These are phyloP conservation scores for Petunia axillaris DNA, from an alignment of 257 asterid species.

Conservation along the genomic window DNA sequence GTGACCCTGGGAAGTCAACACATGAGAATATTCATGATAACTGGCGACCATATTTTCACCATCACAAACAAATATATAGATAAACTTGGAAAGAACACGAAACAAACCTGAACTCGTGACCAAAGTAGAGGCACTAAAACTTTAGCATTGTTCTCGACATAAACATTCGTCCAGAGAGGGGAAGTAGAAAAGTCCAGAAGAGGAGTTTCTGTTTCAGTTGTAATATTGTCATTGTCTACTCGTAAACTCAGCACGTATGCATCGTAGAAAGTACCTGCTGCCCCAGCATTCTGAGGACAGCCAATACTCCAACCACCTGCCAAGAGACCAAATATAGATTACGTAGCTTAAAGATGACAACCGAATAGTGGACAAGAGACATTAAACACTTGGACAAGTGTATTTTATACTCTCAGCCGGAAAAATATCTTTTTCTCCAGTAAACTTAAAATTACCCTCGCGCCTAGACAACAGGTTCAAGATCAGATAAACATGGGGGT, in stretches of 20 bases:
- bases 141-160: conserved; percentile 91
- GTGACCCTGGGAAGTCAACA: conserved; percentile 15
- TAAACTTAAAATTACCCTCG: conserved; percentile 6
- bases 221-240: conserved; percentile 80
- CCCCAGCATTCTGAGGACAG: conserved; percentile 91
- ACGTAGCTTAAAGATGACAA: conserved; percentile 15
- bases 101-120: conserved; percentile 95
- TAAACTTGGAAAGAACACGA: not conserved
- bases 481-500: conserved; percentile 9
- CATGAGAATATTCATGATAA: not conserved
- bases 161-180: conserved; percentile 95
- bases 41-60: not conserved
- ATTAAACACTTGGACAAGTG: conserved; percentile 15
- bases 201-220: conserved; percentile 97
- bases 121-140: conserved; percentile 93
- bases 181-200: conserved; percentile 89
- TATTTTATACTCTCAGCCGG: not conserved
- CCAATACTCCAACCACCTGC: conserved; percentile 92
- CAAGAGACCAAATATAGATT: conserved; percentile 36
- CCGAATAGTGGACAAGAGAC: conserved; percentile 9
- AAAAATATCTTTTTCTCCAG: conserved; percentile 3
- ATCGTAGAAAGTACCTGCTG: conserved; percentile 98
- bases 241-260: conserved; percentile 90
- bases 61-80: conserved; percentile 11
- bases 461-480: conserved; percentile 23